Conservation (phyloP, 495 filamentous ascomycete genomes). For the Tuber brumale region DNA sequence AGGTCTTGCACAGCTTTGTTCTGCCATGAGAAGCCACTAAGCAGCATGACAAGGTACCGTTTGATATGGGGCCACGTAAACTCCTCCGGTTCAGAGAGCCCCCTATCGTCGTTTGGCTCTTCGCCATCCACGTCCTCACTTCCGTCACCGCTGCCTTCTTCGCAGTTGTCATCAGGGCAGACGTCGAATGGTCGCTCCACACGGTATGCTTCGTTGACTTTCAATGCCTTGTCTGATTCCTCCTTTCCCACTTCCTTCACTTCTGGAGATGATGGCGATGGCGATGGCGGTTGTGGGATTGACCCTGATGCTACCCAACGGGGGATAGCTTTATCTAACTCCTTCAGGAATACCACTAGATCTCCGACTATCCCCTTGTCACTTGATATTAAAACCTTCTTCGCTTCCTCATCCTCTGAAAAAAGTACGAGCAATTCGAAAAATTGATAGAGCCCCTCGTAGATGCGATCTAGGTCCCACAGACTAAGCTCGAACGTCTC, state of each 20-base stretch:
- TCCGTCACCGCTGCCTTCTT: constrained; percentile 21
- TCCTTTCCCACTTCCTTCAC: constrained; percentile 8
- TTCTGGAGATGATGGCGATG: constrained; percentile 1
- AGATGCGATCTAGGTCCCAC: constrained; percentile 69
- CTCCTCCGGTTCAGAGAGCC: constrained; percentile 39
- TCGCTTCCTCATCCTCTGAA: constrained; percentile 54
- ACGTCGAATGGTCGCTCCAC: constrained; percentile 42
- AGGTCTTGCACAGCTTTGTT: constrained; percentile 40
- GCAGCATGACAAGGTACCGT: constrained; percentile 36
- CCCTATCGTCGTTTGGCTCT: constrained; percentile 37
- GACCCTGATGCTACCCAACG: constrained; percentile 39
- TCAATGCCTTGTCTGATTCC: constrained; percentile 8
- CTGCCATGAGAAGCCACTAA: constrained; percentile 36
- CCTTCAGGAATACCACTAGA: constrained; percentile 34
- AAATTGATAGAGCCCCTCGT: constrained; percentile 68
- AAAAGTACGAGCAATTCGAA: constrained; percentile 71
- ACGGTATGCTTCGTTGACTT: constrained; percentile 30
- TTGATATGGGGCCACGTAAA: constrained; percentile 43
- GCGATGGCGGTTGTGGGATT: constrained; percentile 1
- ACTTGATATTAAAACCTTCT: constrained; percentile 26
- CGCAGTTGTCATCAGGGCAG: constrained; percentile 10
- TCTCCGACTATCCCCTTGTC: constrained; percentile 40
- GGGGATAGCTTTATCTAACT: constrained; percentile 39
- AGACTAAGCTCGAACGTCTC: constrained; percentile 73
- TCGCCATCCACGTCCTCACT: constrained; percentile 31